Base-by-base conservation (phyloP, 352 stramenopile species). In the Pythium volutum region DNA sequence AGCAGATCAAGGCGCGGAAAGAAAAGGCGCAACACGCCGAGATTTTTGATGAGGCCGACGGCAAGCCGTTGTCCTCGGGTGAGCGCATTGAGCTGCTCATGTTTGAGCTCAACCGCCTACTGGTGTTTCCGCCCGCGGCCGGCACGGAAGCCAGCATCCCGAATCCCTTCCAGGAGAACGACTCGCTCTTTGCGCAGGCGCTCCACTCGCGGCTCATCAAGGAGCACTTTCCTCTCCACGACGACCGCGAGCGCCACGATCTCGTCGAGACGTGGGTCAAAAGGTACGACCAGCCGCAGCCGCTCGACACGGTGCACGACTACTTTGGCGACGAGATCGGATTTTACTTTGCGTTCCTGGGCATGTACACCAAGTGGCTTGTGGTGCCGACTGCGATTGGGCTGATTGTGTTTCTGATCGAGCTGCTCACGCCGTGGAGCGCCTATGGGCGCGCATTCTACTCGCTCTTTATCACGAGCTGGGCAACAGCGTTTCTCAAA, bases 271-370 rank as follows among this genome's bases (percentile, higher is more conserved):
- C 51, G 12, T 95, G 85, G 85, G 85, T 95, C 36, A 95, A 92
- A 55, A 55, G 82, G 34, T 89, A 80, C 76, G 71, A 66, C 15
- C 73, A 69, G 0, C 52, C 71, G 3, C 81, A 89, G 64, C 83
- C 85, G 23, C 54, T 95, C 1, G 75, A 88, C 23, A 51, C 42
- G 36, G 68, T 95, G 27, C 78, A 75, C 31, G 80, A 83, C 45
- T 95, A 95, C 51, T 95, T 91, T 69, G 85, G 85, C 33, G 78
- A 93, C 38, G 85, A 95, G 62, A 84, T 99, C 51, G 95, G 94
- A 0, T 98, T 99, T 60, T 99, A 99, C 77, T 99, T 99, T 76
- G 91, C 94, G 10, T 99, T 98, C 71, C 70, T 99, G 6, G 92
- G 97, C 36, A 96, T 97, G 78, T 98, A 97, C 71, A 97, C 95